phyloP scores from a whole-genome alignment of 257 asterid genomes.

The Ilex aquifolium region DNA sequence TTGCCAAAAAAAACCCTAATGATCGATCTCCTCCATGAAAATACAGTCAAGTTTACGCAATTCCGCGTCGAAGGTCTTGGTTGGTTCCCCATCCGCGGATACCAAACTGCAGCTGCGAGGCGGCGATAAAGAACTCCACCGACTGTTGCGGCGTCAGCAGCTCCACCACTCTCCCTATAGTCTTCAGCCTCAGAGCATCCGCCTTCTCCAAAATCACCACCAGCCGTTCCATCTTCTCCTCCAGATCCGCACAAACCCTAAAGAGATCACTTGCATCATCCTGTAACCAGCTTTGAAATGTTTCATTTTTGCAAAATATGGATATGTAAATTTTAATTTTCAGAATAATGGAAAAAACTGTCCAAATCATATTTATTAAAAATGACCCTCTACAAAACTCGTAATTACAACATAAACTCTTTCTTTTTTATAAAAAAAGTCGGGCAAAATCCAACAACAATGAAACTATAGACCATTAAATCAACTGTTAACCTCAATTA shows the following conservation, averaged over 20 bases:
- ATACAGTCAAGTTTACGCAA: neutral
- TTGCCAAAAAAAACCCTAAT: no score
- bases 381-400: no score
- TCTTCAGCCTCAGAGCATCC: slow-evolving; percentile 55
- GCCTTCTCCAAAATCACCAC: slow-evolving; percentile 47
- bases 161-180: slow-evolving; percentile 48
- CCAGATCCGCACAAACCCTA: slow-evolving; percentile 21
- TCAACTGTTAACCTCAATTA: no score
- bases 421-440: no score
- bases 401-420: no score
- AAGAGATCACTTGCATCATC: slow-evolving; percentile 50
- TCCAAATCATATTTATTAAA: neutral
- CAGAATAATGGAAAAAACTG: neutral
- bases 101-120: slow-evolving; percentile 62
- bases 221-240: slow-evolving; percentile 41
- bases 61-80: slow-evolving; percentile 40
- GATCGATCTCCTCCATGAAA: no score
- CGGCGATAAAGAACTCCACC: slow-evolving; percentile 67
- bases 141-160: slow-evolving; percentile 63
- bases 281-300: slow-evolving; percentile 18
- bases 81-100: slow-evolving; percentile 61
- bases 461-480: no score
- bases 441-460: no score
- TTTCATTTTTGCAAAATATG: neutral
- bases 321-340: neutral